phyloP scores from a whole-genome alignment of 495 filamentous ascomycete species.

The Xylaria acuta region DNA sequence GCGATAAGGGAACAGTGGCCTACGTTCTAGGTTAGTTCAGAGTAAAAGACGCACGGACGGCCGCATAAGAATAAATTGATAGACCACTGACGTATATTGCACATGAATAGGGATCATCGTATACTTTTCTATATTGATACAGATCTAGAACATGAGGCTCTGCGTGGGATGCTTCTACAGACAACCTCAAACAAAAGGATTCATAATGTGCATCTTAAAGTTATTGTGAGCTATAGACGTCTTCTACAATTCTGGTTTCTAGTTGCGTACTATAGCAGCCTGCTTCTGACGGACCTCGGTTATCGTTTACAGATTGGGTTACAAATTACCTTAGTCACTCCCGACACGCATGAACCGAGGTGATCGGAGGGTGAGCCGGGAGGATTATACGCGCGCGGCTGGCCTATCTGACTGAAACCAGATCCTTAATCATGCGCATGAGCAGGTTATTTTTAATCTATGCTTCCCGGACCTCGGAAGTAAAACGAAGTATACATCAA shows the following conservation, averaged over 20 bases:
- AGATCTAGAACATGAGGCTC: slow-evolving; percentile 21
- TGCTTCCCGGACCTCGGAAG: not conserved
- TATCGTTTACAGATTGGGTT: not conserved
- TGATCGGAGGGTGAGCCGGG: not conserved
- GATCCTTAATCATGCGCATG: slow-evolving; percentile 3
- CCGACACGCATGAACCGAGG: not conserved
- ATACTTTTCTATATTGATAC: not conserved
- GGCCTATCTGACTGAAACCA: not conserved
- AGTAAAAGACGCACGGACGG: not conserved
- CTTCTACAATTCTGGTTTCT: not conserved
- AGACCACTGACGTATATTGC: not conserved
- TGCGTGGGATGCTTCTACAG: not conserved
- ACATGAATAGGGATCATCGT: slow-evolving; percentile 10
- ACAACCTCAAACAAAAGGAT: not conserved
- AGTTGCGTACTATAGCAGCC: not conserved
- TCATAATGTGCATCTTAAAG: not conserved
- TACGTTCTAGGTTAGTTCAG: not conserved
- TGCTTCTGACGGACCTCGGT: not conserved
- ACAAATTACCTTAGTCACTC: not conserved
- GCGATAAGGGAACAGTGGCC: not conserved
- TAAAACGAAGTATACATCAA: not conserved
- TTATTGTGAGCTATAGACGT: not conserved
- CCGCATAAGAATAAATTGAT: not conserved
- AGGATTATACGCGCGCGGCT: slow-evolving; percentile 9
- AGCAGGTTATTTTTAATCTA: not conserved